A percentile compares a stretch with the other conserved stretches of the same genome.
These are phyloP conservation scores for Blastomyces gilchristii DNA, from an alignment of 2,329 filamentous ascomycete genomes.

Conservation along the genomic window DNA sequence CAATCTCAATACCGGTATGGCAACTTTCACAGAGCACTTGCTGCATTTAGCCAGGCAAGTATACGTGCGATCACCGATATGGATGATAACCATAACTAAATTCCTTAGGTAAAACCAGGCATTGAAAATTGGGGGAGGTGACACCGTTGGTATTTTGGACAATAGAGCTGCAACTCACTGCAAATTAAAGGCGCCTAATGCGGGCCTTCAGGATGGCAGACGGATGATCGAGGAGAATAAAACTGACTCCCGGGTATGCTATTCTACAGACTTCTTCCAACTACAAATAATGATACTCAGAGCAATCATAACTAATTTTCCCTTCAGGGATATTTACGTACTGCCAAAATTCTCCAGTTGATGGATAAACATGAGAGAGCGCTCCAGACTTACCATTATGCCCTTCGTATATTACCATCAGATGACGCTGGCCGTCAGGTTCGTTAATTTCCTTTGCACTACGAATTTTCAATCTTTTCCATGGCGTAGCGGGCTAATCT, in stretches of 20 bases:
- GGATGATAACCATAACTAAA: constrained; percentile 3
- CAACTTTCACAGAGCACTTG: constrained; percentile 36
- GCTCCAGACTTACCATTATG: constrained; percentile 47
- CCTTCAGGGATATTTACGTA: constrained; percentile 45
- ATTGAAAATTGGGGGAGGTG: constrained; percentile 25
- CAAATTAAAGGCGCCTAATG: constrained; percentile 41
- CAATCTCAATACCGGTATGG: constrained; percentile 35
- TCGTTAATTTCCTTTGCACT: constrained; percentile 11
- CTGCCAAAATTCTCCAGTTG: constrained; percentile 38
- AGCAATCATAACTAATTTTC: not conserved
- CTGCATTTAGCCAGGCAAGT: constrained; percentile 33
- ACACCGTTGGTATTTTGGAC: constrained; percentile 40
- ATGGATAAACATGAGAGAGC: constrained; percentile 45
- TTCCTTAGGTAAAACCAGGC: constrained; percentile 22
- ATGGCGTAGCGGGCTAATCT: not conserved
- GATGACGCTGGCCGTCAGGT: constrained; percentile 28
- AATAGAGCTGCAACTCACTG: constrained; percentile 46
- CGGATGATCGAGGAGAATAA: constrained; percentile 44
- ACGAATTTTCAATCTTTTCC: constrained; percentile 10
- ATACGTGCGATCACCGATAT: not conserved
- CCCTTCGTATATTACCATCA: constrained; percentile 43
- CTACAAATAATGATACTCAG: not conserved
- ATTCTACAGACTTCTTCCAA: not conserved
- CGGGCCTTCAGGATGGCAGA: constrained; percentile 48
- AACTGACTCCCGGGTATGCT: constrained; percentile 40